phyloP scores from a whole-genome alignment of 2,329 filamentous ascomycete species.

The Fusarium temperatum region DNA sequence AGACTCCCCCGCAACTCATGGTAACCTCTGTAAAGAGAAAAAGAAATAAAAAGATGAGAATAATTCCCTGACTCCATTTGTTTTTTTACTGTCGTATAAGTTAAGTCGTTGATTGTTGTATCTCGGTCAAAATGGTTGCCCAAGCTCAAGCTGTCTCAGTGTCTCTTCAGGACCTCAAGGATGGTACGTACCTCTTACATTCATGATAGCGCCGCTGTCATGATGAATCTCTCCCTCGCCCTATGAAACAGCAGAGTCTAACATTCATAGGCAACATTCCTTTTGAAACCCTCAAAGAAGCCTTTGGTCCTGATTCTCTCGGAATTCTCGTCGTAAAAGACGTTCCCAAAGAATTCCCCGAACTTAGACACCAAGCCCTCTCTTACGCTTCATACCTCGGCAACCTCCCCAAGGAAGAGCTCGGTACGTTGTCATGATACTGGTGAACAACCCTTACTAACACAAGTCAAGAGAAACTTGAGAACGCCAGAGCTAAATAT shows the following conservation, averaged over 20 bases:
- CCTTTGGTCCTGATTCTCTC: constrained; percentile 89
- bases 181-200: constrained; percentile 54
- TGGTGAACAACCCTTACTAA: not conserved
- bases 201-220: constrained; percentile 18
- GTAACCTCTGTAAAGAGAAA: constrained; percentile 2
- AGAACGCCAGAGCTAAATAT: constrained; percentile 69
- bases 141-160: constrained; percentile 67
- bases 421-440: constrained; percentile 62
- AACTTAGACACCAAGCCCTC: constrained; percentile 77
- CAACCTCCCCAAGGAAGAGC: constrained; percentile 74
- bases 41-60: not conserved
- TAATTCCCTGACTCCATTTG: not conserved
- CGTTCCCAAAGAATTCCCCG: constrained; percentile 75
- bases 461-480: constrained; percentile 58
- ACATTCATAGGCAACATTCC: constrained; percentile 67
- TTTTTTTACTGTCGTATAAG: not conserved
- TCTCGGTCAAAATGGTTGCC: constrained; percentile 51
- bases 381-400: constrained; percentile 91
- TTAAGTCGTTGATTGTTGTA: no score
- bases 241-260: not conserved
- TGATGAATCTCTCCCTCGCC: not conserved
- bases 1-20: constrained; percentile 27
- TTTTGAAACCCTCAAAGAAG: constrained; percentile 74
- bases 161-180: constrained; percentile 67
- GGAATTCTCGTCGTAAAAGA: constrained; percentile 95